Evolutionary conservation across 805 yeast genomes (phyloP).

Genomic region (Jamesozyma rosinii): DNA sequence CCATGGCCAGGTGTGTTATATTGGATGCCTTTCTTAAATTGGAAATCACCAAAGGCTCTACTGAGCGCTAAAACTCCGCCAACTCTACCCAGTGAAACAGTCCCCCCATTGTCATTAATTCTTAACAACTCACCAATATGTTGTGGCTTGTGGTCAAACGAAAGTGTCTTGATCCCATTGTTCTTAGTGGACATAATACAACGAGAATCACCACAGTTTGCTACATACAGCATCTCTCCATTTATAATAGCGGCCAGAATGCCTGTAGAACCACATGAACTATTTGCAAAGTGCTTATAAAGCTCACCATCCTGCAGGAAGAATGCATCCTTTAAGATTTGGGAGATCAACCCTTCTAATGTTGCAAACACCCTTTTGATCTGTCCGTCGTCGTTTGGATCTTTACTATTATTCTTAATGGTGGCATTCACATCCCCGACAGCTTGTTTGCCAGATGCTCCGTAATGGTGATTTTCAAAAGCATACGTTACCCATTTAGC

Average conservation of each 20-base stretch:
- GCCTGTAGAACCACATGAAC: conserved; percentile 46
- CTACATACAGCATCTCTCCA: conserved; percentile 41
- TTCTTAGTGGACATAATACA: conserved; percentile 43
- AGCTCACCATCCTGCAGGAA: conserved; percentile 38
- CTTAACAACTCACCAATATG: conserved; percentile 90
- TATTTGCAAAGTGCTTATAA: conserved; percentile 32
- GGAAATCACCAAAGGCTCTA: conserved; percentile 79
- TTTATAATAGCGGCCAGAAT: conserved; percentile 39
- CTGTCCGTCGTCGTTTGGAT: background rate
- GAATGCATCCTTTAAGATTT: conserved; percentile 37
- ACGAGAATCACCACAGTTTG: conserved; percentile 73
- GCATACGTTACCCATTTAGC: conserved; percentile 24
- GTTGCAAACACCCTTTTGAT: conserved; percentile 22
- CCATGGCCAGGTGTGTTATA: conserved; percentile 4
- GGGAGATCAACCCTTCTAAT: conserved; percentile 30
- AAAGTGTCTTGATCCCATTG: conserved; percentile 50
- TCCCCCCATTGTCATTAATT: conserved; percentile 89
- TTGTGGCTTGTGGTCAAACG: conserved; percentile 86
- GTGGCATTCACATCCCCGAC: conserved; percentile 3
- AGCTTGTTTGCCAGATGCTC: conserved; percentile 8
- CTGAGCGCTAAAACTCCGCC: conserved; percentile 91
- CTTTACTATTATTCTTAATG: background rate
- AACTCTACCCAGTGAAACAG: conserved; percentile 85
- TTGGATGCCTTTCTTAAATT: conserved; percentile 35
- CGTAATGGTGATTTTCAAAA: conserved; percentile 27